Percentiles rank a stretch among this genome's conserved stretches.
Conservation (phyloP, 2,329 filamentous ascomycete genomes). For the Fusarium stilboides region DNA sequence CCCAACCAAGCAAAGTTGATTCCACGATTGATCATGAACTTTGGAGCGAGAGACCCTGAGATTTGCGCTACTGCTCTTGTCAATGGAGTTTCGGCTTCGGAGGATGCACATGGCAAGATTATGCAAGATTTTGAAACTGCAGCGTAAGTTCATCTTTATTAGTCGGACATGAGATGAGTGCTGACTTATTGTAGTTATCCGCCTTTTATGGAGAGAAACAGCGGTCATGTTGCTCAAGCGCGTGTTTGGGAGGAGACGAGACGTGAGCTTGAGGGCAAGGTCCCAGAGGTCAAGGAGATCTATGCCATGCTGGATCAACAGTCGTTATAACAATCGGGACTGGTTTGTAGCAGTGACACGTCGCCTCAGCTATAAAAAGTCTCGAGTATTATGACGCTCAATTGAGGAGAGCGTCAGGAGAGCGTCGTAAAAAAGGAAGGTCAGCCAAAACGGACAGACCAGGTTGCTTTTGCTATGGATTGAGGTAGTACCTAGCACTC, state of each 20-base stretch:
- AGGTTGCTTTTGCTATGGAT: too few relatives aligned
- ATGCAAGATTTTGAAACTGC: slow-evolving; percentile 57
- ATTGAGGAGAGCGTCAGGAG: too few relatives aligned
- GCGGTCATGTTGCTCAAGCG: slow-evolving; percentile 42
- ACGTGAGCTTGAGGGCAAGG: slow-evolving; percentile 44
- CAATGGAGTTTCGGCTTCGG: slow-evolving; percentile 54
- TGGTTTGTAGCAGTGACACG: too few relatives aligned
- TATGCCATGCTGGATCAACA: slow-evolving; percentile 41
- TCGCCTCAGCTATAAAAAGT: not conserved
- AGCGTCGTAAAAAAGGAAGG: too few relatives aligned
- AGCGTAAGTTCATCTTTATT: slow-evolving; percentile 46
- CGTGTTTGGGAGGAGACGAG: slow-evolving; percentile 48
- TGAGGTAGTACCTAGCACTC: too few relatives aligned
- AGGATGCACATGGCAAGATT: slow-evolving; percentile 55
- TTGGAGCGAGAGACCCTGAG: slow-evolving; percentile 55
- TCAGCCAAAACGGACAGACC: too few relatives aligned
- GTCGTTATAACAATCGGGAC: too few relatives aligned
- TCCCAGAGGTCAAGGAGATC: slow-evolving; percentile 45
- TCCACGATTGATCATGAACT: slow-evolving; percentile 57
- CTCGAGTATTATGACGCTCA: too few relatives aligned
- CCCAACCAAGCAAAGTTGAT: slow-evolving; percentile 56
- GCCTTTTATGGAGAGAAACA: slow-evolving; percentile 55
- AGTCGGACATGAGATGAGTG: not conserved
- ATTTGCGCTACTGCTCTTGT: slow-evolving; percentile 57
- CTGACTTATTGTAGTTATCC: slow-evolving; percentile 50